Conservation (phyloP, 441 rosid species). For the Corymbia calophylla region DNA sequence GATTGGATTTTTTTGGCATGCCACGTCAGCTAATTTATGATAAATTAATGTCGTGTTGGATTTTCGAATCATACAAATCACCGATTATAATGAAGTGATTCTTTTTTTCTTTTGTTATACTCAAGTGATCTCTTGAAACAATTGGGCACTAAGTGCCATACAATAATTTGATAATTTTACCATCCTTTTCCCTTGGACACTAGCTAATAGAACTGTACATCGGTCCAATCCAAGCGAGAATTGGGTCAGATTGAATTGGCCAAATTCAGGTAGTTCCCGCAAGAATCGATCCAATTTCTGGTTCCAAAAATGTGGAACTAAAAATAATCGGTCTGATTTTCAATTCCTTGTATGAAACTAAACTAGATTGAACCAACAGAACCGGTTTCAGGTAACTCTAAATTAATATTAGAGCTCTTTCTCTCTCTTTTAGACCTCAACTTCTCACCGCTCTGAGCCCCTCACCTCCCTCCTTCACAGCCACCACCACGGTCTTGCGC, state of each 20-base stretch:
- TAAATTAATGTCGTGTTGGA: fast-evolving
- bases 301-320: background rate
- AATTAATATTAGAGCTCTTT: background rate
- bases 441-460: no score
- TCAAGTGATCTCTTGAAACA: background rate
- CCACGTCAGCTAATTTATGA: background rate
- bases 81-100: fast-evolving
- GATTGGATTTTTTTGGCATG: background rate
- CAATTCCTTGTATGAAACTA: fast-evolving
- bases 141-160: fast-evolving
- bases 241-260: fast-evolving
- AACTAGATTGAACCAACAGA: fast-evolving
- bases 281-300: fast-evolving
- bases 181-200: background rate
- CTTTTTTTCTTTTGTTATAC: fast-evolving
- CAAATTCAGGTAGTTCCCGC: fast-evolving
- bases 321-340: fast-evolving
- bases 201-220: background rate
- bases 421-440: background rate
- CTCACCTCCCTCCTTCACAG: background rate
- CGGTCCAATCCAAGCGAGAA: fast-evolving
- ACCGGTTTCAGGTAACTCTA: background rate
- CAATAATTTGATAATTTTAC: fast-evolving
- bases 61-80: background rate
- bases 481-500: background rate